Conservation (phyloP, 2,329 filamentous ascomycete species). For the Fusarium decemcellulare region DNA sequence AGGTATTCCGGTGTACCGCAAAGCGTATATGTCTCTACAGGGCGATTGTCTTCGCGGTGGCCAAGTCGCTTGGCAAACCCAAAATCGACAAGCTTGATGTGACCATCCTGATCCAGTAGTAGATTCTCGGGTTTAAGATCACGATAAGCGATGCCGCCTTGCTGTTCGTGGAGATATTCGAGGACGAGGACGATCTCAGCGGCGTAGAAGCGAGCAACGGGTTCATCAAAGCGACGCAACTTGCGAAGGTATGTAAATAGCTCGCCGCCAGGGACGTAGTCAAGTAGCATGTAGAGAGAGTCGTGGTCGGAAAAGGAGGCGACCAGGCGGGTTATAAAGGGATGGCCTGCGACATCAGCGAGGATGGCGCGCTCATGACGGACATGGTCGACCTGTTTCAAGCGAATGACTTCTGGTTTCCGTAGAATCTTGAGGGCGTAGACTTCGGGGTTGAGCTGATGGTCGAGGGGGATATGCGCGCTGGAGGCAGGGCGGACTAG, state of each 20-base stretch:
- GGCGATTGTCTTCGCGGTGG: conserved; percentile 59
- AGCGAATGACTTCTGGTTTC: conserved; percentile 80
- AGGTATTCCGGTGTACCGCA: conserved; percentile 90
- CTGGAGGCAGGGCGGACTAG: conserved; percentile 77
- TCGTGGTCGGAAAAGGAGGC: conserved; percentile 86
- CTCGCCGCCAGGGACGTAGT: conserved; percentile 87
- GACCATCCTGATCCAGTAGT: conserved; percentile 81
- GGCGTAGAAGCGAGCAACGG: conserved; percentile 84
- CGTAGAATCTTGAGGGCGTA: conserved; percentile 87
- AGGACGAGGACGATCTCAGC: conserved; percentile 88
- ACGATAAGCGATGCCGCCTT: conserved; percentile 83
- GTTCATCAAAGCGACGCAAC: conserved; percentile 83
- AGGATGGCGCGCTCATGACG: conserved; percentile 86
- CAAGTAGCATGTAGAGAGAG: conserved; percentile 86
- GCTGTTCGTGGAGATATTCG: conserved; percentile 84
- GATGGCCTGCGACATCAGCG: conserved; percentile 82
- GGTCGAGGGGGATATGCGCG: conserved; percentile 55
- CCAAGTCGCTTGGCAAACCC: conserved; percentile 87
- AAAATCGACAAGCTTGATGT: conserved; percentile 88
- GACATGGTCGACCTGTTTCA: conserved; percentile 91
- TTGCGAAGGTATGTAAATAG: conserved; percentile 87
- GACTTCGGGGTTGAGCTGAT: conserved; percentile 63
- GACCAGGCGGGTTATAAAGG: conserved; percentile 85
- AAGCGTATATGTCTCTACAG: conserved; percentile 83
- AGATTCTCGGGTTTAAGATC: conserved; percentile 90